Evolutionary conservation across 2,329 filamentous ascomycete species (phyloP).

Genomic region (Ophiostoma populinum): DNA sequence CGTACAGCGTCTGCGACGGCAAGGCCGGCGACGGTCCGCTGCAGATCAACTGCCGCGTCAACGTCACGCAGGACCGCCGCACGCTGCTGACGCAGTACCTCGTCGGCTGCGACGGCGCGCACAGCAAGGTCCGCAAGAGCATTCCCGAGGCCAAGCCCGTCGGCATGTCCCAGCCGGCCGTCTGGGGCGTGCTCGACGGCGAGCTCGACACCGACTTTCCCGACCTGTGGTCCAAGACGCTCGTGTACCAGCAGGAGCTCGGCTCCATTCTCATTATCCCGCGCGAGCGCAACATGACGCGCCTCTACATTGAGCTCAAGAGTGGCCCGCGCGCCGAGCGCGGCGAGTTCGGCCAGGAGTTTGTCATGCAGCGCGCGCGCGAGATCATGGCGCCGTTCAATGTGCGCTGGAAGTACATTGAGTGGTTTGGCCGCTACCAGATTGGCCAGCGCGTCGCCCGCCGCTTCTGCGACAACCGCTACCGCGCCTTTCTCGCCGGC

Average conservation of each 20-base stretch:
- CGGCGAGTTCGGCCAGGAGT: constrained; percentile 31
- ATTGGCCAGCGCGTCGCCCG: constrained; percentile 56
- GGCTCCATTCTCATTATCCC: constrained; percentile 61
- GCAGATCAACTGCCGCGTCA: constrained; percentile 33
- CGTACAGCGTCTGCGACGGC: constrained; percentile 32
- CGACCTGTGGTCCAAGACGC: constrained; percentile 58
- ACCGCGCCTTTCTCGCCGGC: constrained; percentile 43
- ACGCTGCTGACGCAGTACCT: constrained; percentile 41
- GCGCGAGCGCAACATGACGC: constrained; percentile 54
- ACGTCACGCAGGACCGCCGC: constrained; percentile 30
- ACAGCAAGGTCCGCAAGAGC: constrained; percentile 50
- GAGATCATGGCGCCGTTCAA: constrained; percentile 41
- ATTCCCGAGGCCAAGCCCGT: constrained; percentile 25
- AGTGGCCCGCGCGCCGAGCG: constrained; percentile 14
- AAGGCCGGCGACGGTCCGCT: constrained; percentile 24
- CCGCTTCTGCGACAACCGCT: constrained; percentile 44
- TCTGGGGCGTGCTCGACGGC: constrained; percentile 58
- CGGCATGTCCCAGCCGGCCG: constrained; percentile 18
- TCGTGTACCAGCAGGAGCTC: constrained; percentile 47
- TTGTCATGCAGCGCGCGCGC: constrained; percentile 47
- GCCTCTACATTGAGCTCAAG: constrained; percentile 42
- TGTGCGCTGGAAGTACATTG: constrained; percentile 38
- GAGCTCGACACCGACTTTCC: constrained; percentile 56
- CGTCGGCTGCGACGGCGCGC: constrained; percentile 57
- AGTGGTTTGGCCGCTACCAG: constrained; percentile 59